A percentile compares a stretch with the other conserved stretches of the same genome.
Conservation (phyloP, 345 rosid genomes). For the Trapa bicornis region DNA sequence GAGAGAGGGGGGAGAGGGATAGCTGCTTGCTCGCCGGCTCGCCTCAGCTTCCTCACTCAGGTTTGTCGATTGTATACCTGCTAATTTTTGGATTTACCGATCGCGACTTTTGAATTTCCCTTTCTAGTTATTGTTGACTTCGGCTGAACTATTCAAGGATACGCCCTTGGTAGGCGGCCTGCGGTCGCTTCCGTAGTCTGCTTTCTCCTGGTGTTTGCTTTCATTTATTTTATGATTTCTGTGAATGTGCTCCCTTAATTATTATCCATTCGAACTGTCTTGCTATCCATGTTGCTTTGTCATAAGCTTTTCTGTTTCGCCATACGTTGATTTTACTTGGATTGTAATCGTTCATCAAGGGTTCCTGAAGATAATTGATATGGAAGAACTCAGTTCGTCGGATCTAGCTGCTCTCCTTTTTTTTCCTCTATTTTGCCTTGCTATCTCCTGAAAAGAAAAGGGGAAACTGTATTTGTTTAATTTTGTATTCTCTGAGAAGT, state of each 20-base stretch:
- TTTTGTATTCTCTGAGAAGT: background rate
- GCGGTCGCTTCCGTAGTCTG: background rate
- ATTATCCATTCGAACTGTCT: background rate
- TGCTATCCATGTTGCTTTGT: background rate
- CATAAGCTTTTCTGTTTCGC: background rate
- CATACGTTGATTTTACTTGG: background rate
- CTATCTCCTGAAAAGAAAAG: background rate
- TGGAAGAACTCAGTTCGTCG: background rate
- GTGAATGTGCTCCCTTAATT: background rate
- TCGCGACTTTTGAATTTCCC: background rate
- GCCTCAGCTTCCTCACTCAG: background rate
- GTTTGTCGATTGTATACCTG: background rate
- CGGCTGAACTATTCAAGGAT: background rate
- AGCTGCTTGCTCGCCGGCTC: background rate
- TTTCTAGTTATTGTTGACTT: background rate
- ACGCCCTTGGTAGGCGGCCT: no score
- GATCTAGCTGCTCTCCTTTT: background rate
- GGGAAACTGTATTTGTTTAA: background rate
- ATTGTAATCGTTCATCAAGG: background rate
- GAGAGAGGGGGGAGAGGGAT: background rate
- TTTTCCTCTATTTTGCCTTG: background rate
- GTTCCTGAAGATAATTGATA: background rate
- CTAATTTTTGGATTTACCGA: background rate
- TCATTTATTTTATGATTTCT: background rate
- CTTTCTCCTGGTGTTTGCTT: background rate